A percentile compares a stretch with the other conserved stretches of the same genome.
Evolutionary conservation across 2,329 filamentous ascomycete genomes (phyloP).

Genomic region (Phialocephala subalpina): DNA sequence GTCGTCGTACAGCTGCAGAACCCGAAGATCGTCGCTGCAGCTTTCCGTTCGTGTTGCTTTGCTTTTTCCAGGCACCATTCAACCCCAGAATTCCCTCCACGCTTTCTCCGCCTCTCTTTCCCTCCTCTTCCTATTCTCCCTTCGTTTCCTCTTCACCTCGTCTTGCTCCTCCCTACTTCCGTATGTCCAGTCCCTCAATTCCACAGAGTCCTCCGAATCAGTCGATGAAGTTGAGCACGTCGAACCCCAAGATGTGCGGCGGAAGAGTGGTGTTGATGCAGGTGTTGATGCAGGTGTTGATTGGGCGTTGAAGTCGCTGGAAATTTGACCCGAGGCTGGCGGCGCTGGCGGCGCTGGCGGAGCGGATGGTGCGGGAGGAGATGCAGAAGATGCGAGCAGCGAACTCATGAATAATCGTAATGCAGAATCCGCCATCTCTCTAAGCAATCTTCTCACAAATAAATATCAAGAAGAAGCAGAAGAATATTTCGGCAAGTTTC

Average conservation of each 20-base stretch:
- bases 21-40: neutral
- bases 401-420: constrained; percentile 33
- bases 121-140: constrained; percentile 20
- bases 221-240: constrained; percentile 17
- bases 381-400: constrained; percentile 14
- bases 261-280: constrained; percentile 10
- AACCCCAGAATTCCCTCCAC: constrained; percentile 34
- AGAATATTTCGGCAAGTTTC: constrained; percentile 5
- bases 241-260: constrained; percentile 22
- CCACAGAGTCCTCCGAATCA: constrained; percentile 22
- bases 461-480: neutral
- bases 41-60: neutral
- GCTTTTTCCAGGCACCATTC: constrained; percentile 2
- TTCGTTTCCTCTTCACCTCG: constrained; percentile 26
- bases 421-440: constrained; percentile 23
- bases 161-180: constrained; percentile 17
- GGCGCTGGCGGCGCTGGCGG: constrained; percentile 4
- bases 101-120: constrained; percentile 24
- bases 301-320: constrained; percentile 8
- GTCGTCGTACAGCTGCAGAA: neutral
- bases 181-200: constrained; percentile 29
- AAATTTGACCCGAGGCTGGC: neutral
- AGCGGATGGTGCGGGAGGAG: neutral
- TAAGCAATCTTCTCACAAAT: neutral
- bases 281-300: too few relatives aligned